Percentiles rank a stretch among this genome's conserved stretches.
phyloP scores from a whole-genome alignment of 2,329 filamentous ascomycete species.

The Plectosphaerella sp. region DNA sequence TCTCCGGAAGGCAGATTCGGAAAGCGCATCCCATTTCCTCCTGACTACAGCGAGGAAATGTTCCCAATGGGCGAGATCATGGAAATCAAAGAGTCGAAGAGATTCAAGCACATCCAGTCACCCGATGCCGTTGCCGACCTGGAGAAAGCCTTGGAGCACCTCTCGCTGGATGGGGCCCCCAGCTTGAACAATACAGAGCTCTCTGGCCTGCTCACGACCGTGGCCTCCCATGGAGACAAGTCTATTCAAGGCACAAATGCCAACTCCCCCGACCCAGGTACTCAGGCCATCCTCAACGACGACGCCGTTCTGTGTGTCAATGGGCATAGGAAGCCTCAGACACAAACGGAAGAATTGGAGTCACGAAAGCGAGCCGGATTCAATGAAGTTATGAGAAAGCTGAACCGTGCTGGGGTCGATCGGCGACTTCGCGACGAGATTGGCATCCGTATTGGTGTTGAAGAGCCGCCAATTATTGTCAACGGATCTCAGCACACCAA shows the following conservation, averaged over 20 bases:
- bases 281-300: background rate
- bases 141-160: too few relatives aligned
- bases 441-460: background rate
- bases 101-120: constrained; percentile 3
- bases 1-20: too few relatives aligned
- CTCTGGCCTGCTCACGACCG: too few relatives aligned
- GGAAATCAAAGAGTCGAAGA: constrained; percentile 6
- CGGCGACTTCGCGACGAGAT: background rate
- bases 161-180: too few relatives aligned
- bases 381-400: background rate
- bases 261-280: background rate
- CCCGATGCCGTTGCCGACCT: background rate
- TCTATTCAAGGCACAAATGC: background rate
- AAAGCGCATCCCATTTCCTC: too few relatives aligned
- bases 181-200: too few relatives aligned
- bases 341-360: background rate
- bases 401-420: background rate
- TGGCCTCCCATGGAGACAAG: background rate
- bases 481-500: background rate
- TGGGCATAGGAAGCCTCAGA: background rate
- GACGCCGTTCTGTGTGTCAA: background rate
- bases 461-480: background rate
- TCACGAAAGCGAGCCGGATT: background rate
- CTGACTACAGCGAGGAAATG: background rate
- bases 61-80: constrained; percentile 6